A percentile compares a stretch with the other conserved stretches of the same genome.
Evolutionary conservation across 768 basidiomycete species (phyloP).

Genomic region (Suillus americanus): DNA sequence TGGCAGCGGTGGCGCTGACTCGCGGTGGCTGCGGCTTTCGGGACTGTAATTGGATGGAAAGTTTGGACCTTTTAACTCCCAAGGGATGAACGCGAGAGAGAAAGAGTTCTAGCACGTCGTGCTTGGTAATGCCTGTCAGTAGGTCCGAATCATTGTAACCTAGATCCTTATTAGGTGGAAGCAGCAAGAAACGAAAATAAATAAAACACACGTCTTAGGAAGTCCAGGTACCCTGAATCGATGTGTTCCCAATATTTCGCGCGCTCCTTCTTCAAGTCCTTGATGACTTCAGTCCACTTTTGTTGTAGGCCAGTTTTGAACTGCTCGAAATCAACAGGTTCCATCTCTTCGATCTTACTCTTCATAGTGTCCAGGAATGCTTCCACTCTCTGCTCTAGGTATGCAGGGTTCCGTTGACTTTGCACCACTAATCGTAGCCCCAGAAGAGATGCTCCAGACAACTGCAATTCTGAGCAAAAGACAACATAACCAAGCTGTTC

Average conservation of each 20-base stretch:
- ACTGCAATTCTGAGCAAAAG: slow-evolving; percentile 51
- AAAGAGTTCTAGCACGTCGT: slow-evolving; percentile 75
- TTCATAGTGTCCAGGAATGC: slow-evolving; percentile 81
- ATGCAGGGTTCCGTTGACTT: slow-evolving; percentile 77
- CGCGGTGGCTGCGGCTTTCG: slow-evolving; percentile 59
- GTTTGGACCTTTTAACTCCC: slow-evolving; percentile 71
- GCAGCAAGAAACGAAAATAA: not conserved
- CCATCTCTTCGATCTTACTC: slow-evolving; percentile 65
- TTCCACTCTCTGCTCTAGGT: slow-evolving; percentile 87
- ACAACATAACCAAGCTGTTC: slow-evolving; percentile 97
- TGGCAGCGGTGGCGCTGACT: slow-evolving; percentile 62
- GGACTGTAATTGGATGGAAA: slow-evolving; percentile 80
- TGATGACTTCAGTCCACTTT: slow-evolving; percentile 82
- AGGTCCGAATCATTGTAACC: slow-evolving; percentile 71
- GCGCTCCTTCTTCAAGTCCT: slow-evolving; percentile 85
- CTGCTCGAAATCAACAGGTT: slow-evolving; percentile 67
- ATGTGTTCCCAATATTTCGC: slow-evolving; percentile 70
- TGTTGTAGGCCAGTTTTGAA: slow-evolving; percentile 77
- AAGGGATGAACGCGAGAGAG: slow-evolving; percentile 65
- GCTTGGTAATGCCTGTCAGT: slow-evolving; percentile 65
- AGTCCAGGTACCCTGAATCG: slow-evolving; percentile 81
- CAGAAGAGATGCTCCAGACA: slow-evolving; percentile 65
- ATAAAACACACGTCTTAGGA: slow-evolving; percentile 69
- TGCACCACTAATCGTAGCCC: slow-evolving; percentile 87
- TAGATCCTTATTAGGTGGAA: slow-evolving; percentile 28